Base-by-base conservation (phyloP, 1,284 basidiomycete species). In the Inonotus obliquus region DNA sequence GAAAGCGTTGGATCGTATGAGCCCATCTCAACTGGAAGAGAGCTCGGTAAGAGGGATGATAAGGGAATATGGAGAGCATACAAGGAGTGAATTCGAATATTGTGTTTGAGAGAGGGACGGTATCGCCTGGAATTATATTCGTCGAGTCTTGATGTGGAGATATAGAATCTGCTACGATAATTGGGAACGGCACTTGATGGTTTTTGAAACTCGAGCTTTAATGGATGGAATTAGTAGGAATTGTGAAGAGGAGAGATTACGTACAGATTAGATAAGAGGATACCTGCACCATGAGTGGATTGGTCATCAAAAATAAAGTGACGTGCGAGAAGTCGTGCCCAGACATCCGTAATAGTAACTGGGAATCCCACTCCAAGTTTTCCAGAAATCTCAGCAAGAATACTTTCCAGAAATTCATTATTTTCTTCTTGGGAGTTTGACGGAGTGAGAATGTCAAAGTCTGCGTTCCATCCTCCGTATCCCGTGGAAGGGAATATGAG, bases 11-110 rank as follows among this genome's bases (percentile, higher is more conserved):
- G 77, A 59, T 82, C 81, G 63, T 70, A 82, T 2, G 78, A 80
- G 0, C 79, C 77, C 58, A 72, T 72, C 65, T 80, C 78, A 57
- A 68, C 76, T 79, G 27, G 0, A 39, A 19, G 13, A 51, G 13
- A 13, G 58, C 54, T 61, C 62, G 17, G 17, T 65, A 23, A 29
- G 27, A 52, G 4, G 19, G 2, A n/a, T 7, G 17, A 32, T 44
- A 23, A 47, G 14, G 13, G 54, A 23, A 51, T 27, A 56, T 17
- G 27, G 38, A 23, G 17, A 23, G 73, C 77, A 70, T 48, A 80
- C 79, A 80, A 47, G 74, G 67, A 44, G 75, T 81, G 66, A 79
- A 74, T 63, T 81, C 80, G 29, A 77, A 74, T 14, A 78, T 70
- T 1, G 76, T 74, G 57, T 76, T 77, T 1, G 73, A 75, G 5